Base-by-base conservation (phyloP, 1,284 basidiomycete species). In the Rhodotorula sp. region DNA sequence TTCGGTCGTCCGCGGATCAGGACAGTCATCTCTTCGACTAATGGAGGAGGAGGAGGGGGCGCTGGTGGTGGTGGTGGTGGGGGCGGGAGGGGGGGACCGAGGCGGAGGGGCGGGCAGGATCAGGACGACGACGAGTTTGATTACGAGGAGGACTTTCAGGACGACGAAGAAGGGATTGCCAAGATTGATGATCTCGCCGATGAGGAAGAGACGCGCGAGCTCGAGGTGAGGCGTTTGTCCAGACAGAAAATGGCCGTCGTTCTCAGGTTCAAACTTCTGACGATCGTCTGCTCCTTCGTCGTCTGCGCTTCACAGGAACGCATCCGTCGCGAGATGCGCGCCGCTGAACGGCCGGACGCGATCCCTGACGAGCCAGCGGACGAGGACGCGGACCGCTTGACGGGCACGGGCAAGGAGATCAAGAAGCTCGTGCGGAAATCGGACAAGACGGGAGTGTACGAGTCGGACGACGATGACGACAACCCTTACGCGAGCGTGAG, bases 71-170 rank as follows among this genome's bases (percentile, higher is more conserved):
- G 39, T 63, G 58, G 70, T 68, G 57, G 73, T 71, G 14, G 57
- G 59, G 3, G 78, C 71, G 65, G 59, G 69, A 68, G 48, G 90
- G 91, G 72, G 89, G 23, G 89, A 89, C 78, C 18, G 62, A 18
- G 14, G 58, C 61, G 26, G 65, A 64, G 64, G 67, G 73, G 67
- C 43, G 68, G 48, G 73, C 72, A 66, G 57, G 70, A 76, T 8
- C 70, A 69, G 39, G 75, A 68, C 20, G 73, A 91, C 71, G 92
- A 93, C 78, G 92, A 94, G 79, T 85, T 91, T 69, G 86, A 89
- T 34, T 93, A 87, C 78, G 91, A 93, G 78, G 91, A 91, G 77
- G 89, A 90, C 26, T 90, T 92, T 78, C 89, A 89, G 29, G 92
- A 93, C 77, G 92, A 94, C 75, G 92, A 94, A 64, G 92, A 93